Evolutionary conservation across 1,284 basidiomycete species (phyloP), one percentile per base, ranked within the genome.

Genomic region (Bothia castanella): DNA sequence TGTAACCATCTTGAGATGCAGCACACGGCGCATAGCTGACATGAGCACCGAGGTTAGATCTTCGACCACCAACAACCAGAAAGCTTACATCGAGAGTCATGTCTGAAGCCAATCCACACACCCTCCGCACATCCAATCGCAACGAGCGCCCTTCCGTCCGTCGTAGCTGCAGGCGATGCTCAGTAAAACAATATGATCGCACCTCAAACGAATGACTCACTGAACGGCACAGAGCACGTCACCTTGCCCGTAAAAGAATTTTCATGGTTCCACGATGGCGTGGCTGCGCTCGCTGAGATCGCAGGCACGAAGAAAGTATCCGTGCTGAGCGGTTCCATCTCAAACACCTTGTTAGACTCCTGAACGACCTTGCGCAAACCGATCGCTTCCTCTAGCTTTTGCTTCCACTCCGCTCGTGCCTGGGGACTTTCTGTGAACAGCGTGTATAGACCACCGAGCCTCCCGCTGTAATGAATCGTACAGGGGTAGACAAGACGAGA

Each of bases 61-160:
- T 25, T 14, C 8, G 10, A 30, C 17, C 7, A 36, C 12, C 21
- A 42, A 23, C 9, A 32, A 27, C 13, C 19, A 34, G 16, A 47
- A 42, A 14, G 62, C 87, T 63, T 65, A 89, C 87, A 95, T 65
- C 77, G 73, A 0, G 93, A 85, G 64, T 96, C 88, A 60, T 91
- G 87, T 29, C 91, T 80, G 68, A 97, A 86, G 0, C 95, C 96
- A 57, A 98, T 96, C 92, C 93, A 98, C 2, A 98, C 91, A 32
- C 96, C 96, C 62, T 97, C 92, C 0, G 90, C 86, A 68, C 94
- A 97, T 19, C 95, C 95, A 58, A 97, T 86, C 0, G 95, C 93
- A 17, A 97, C 87, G 16, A 98, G 76, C 3, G 82, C 80, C 38
- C 92, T 82, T 5, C 89, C 85, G 66, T 97, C 92, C 6, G 82